Evolutionary conservation across 371 early-diverging fungal species (phyloP).

Genomic region (Rhizopus sp.): DNA sequence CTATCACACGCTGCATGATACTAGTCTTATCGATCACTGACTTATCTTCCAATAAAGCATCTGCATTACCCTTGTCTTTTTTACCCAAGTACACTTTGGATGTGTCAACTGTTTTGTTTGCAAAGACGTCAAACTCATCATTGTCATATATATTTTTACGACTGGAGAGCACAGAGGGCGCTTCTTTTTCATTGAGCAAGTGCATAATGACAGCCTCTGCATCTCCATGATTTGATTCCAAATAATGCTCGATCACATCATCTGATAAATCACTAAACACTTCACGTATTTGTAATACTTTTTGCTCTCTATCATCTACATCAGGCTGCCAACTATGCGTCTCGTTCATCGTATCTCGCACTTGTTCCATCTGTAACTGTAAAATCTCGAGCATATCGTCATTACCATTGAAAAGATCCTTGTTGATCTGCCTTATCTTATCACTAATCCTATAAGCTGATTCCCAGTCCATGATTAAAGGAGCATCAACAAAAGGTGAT

Average conservation of each 20-base stretch:
- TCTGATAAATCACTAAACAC: conserved; percentile 86
- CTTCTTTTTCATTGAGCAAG: conserved; percentile 40
- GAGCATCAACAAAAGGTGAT: conserved; percentile 61
- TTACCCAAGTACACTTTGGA: conserved; percentile 75
- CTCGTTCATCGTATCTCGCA: conserved; percentile 57
- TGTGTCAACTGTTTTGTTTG: conserved; percentile 55
- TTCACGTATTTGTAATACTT: conserved; percentile 79
- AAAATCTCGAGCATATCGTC: conserved; percentile 73
- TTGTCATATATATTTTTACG: conserved; percentile 89
- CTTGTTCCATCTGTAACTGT: conserved; percentile 68
- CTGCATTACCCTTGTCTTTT: conserved; percentile 50
- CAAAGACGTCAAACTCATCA: conserved; percentile 91
- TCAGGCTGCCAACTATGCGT: conserved; percentile 29
- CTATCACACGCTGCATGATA: conserved; percentile 60
- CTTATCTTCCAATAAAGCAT: conserved; percentile 52
- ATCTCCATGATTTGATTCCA: conserved; percentile 63
- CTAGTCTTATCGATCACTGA: conserved; percentile 64
- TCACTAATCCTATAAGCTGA: conserved; percentile 63
- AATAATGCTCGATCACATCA: conserved; percentile 86
- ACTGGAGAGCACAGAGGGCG: conserved; percentile 41
- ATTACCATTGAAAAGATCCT: conserved; percentile 44
- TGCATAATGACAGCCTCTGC: conserved; percentile 75
- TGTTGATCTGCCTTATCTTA: conserved; percentile 53
- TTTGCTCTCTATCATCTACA: conserved; percentile 20
- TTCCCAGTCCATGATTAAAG: conserved; percentile 82